Evolutionary conservation across 768 basidiomycete genomes (phyloP).

Genomic region (Russula olivacea): DNA sequence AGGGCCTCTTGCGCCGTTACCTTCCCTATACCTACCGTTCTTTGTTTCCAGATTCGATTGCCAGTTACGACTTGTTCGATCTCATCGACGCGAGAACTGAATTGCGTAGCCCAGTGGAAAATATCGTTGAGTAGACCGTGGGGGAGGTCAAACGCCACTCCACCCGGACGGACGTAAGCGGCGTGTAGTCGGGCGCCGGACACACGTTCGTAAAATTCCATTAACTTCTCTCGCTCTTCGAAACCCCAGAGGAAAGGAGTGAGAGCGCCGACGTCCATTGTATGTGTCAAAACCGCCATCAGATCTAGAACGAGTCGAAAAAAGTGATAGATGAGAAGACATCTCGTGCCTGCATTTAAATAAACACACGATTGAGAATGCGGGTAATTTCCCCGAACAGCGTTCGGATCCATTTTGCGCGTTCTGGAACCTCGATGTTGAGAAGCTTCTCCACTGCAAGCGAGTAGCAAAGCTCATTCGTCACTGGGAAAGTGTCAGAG

Average conservation of each 20-base stretch:
- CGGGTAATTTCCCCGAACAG: slow-evolving; percentile 96
- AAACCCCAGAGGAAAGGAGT: slow-evolving; percentile 99
- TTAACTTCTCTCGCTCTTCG: slow-evolving; percentile 98
- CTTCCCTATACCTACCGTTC: slow-evolving; percentile 83
- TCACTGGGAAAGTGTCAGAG: slow-evolving; percentile 58
- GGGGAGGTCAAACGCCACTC: slow-evolving; percentile 95
- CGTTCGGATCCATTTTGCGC: slow-evolving; percentile 97
- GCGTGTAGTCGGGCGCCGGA: slow-evolving; percentile 96
- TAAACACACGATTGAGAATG: slow-evolving; percentile 76
- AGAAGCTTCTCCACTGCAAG: slow-evolving; percentile 97
- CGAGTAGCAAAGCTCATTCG: slow-evolving; percentile 96
- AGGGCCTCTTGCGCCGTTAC: slow-evolving; percentile 91
- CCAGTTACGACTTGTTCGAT: slow-evolving; percentile 97
- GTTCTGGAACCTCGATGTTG: slow-evolving; percentile 93
- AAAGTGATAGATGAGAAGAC: not conserved
- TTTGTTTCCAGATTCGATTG: slow-evolving; percentile 97
- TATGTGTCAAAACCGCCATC: slow-evolving; percentile 94
- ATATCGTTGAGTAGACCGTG: slow-evolving; percentile 99
- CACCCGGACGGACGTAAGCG: slow-evolving; percentile 96
- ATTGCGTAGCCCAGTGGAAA: slow-evolving; percentile 97
- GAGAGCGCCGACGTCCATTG: slow-evolving; percentile 96
- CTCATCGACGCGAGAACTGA: slow-evolving; percentile 84
- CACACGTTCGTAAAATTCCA: slow-evolving; percentile 99
- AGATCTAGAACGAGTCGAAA: slow-evolving; percentile 50
- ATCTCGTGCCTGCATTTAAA: not conserved